Base-by-base conservation (phyloP, 2,329 filamentous ascomycete species). In the Cladosporium cucumerinum region DNA sequence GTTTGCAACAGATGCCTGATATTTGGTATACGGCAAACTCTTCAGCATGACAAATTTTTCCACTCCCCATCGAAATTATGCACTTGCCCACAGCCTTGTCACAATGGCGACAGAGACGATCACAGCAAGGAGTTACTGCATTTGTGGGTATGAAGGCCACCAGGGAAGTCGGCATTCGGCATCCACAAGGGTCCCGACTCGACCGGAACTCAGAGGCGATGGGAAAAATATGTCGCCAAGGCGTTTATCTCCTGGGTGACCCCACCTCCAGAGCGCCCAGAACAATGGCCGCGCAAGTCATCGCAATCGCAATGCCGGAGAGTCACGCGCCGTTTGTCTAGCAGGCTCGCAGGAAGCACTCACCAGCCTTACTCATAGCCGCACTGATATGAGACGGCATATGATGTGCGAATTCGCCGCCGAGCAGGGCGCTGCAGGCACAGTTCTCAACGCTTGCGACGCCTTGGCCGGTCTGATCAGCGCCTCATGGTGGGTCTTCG, bases 401-500 rank as follows among this genome's bases (percentile, higher is more conserved):
- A 54, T 30, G 25, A 54, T 54, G 51, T 54, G 51, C 51, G 51
- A 54, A 32, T 18, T 54, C 26, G 51, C 51, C 51, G 51, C 51
- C 26, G 51, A n/a, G 51, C 52, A 36, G 52, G 52, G 49, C 49
- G 25, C 25, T 52, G 49, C 54, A 39, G 54, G 54, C 30, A 32
- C 39, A 23, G 36, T 48, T 51, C 59, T 28, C 60, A 62, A 62
- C 60, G 60, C 60, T 62, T 55, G 60, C 60, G 49, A 62, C 49
- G 49, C 49, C 60, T 62, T 62, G 60, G 49, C 60, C 60, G 23
- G 59, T 23, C 34, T 55, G 60, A 62, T 62, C 60, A 55, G 54
- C 59, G 59, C 59, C 48, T 21, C 49, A 52, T 12, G 30, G 46
- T 59, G 57, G 57, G 32, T 60, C 57, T 30, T 26, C 43, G 58